Percentiles rank a stretch among this genome's conserved stretches.
These are phyloP conservation scores for Epithemia pelagica DNA, from an alignment of 108 stramenopile genomes.

Conservation along the genomic window DNA sequence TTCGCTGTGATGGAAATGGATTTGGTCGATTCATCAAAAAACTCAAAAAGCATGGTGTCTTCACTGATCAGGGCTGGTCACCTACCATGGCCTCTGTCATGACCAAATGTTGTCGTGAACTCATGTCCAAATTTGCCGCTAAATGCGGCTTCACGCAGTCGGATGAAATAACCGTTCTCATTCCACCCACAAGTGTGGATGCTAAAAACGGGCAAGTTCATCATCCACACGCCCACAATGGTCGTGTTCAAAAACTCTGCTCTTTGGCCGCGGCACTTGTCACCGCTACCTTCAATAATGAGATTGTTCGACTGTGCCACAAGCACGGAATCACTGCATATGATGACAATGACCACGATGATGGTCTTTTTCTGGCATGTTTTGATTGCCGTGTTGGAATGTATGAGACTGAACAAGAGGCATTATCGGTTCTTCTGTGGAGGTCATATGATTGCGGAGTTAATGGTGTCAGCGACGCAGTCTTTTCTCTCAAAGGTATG, in stretches of 20 bases:
- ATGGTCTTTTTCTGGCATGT: not conserved
- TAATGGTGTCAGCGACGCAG: not conserved
- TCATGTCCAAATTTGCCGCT: slow-evolving; percentile 1
- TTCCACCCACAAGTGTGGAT: not conserved
- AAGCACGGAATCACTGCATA: not conserved
- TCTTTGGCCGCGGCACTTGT: slow-evolving; percentile 3
- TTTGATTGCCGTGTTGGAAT: slow-evolving; percentile 4
- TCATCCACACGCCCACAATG: slow-evolving; percentile 1
- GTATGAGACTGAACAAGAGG: not conserved
- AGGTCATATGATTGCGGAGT: slow-evolving; percentile 3
- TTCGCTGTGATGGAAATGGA: slow-evolving; percentile 4
- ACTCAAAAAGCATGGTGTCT: not conserved
- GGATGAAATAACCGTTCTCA: not conserved
- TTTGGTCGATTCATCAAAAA: not conserved
- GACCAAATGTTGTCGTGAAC: not conserved
- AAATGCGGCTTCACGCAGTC: slow-evolving; percentile 3
- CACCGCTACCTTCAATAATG: slow-evolving; percentile 1
- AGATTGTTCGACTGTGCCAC: not conserved
- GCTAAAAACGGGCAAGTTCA: not conserved
- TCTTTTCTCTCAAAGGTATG: not conserved
- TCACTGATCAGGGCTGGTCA: not conserved
- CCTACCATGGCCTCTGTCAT: not conserved
- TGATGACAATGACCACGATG: not conserved
- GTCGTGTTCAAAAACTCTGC: slow-evolving; percentile 5
- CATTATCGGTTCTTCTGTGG: not conserved